These are phyloP conservation scores for Pyrenochaeta sp. DNA, from an alignment of 2,329 filamentous ascomycete species.

Conservation along the genomic window DNA sequence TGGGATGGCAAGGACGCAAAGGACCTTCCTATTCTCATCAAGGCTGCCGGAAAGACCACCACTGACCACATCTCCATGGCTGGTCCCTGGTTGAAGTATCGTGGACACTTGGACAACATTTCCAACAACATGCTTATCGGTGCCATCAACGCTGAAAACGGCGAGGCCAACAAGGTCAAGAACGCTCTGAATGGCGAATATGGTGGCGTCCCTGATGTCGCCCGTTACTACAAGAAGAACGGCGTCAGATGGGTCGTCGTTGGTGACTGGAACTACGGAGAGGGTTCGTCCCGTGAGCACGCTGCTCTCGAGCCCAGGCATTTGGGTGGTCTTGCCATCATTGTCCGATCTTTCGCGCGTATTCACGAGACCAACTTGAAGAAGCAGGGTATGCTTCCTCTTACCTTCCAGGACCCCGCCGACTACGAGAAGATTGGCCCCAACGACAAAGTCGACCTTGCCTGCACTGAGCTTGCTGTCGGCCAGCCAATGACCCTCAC, in stretches of 20 bases:
- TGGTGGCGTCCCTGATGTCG: slow-evolving; percentile 89
- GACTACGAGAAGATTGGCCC: slow-evolving; percentile 98
- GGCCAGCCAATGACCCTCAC: slow-evolving; percentile 91
- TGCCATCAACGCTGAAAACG: slow-evolving; percentile 94
- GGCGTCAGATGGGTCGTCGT: slow-evolving; percentile 96
- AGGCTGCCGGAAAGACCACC: slow-evolving; percentile 94
- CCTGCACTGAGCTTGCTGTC: slow-evolving; percentile 87
- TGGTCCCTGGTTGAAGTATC: slow-evolving; percentile 97
- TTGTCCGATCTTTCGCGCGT: slow-evolving; percentile 94
- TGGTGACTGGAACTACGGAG: slow-evolving; percentile 99
- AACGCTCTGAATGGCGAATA: slow-evolving; percentile 85
- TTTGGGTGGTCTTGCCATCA: slow-evolving; percentile 95
- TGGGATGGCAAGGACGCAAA: slow-evolving; percentile 93
- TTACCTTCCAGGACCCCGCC: slow-evolving; percentile 91
- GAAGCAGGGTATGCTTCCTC: slow-evolving; percentile 99
- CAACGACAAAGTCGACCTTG: slow-evolving; percentile 88
- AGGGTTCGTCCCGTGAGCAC: slow-evolving; percentile 97
- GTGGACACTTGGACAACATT: slow-evolving; percentile 98
- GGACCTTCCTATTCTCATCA: slow-evolving; percentile 91
- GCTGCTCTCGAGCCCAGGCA: slow-evolving; percentile 97
- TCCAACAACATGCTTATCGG: slow-evolving; percentile 99
- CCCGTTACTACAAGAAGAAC: slow-evolving; percentile 98
- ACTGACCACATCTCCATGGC: slow-evolving; percentile 98
- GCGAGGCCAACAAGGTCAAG: slow-evolving; percentile 96
- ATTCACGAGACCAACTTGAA: slow-evolving; percentile 99